Conservation (phyloP, 208 protist species). For the Wallacemonas collosoma region DNA sequence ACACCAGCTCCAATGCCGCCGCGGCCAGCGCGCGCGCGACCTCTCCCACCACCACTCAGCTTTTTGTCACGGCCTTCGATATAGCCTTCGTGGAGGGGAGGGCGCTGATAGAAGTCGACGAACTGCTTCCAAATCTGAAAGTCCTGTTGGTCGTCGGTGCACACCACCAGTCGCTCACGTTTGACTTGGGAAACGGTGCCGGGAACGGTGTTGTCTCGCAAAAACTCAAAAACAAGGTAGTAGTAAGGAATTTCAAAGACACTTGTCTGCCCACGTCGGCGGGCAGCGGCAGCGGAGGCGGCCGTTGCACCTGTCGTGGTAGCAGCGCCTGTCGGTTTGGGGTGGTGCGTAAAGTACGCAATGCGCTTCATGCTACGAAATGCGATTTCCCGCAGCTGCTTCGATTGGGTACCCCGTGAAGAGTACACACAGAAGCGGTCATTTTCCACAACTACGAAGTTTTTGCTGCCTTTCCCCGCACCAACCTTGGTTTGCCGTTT, state of each 20-base stretch:
- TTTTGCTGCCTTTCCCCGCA: conserved; percentile 71
- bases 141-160: conserved; percentile 79
- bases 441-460: conserved; percentile 70
- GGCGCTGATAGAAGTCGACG: conserved; percentile 62
- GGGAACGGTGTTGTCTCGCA: conserved; percentile 51
- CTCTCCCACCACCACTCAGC: background rate
- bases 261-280: conserved; percentile 1
- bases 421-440: conserved; percentile 70
- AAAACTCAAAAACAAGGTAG: conserved; percentile 83
- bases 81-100: conserved; percentile 26
- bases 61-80: conserved; percentile 25
- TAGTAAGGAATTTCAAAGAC: conserved; percentile 46
- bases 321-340: conserved; percentile 27
- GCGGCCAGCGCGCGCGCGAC: background rate
- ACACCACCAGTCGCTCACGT: conserved; percentile 76
- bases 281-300: background rate
- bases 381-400: conserved; percentile 58
- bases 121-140: conserved; percentile 84
- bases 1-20: background rate
- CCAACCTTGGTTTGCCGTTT: conserved; percentile 61
- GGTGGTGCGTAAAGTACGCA: conserved; percentile 73
- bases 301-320: background rate
- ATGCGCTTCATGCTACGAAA: conserved; percentile 81
- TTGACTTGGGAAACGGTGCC: conserved; percentile 41
- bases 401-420: conserved; percentile 48